Evolutionary conservation across 768 basidiomycete genomes (phyloP), one percentile per base, ranked within the genome.

Genomic region (Amyloporia xantha): DNA sequence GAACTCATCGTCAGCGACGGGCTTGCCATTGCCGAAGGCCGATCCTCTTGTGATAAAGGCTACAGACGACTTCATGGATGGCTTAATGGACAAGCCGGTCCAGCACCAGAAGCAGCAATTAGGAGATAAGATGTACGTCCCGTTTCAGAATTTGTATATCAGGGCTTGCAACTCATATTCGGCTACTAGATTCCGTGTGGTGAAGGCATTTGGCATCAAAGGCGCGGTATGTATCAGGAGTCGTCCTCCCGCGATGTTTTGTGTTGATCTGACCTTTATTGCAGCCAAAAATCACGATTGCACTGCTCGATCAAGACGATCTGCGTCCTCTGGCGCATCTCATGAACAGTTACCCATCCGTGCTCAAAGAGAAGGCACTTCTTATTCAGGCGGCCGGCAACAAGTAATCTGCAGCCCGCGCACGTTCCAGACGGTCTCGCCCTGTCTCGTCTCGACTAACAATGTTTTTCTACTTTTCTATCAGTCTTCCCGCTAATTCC

Each of bases 201-300:
- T 81, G 61, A 92, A 91, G 64, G 78, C 82, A 7, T 83, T 86
- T 59, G 89, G 91, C 21, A 75, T 96, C 60, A 92, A 89, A 62
- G 75, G 76, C 39, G 85, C 88, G 50, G 86, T 87, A 60, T 55
- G n/a, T n/a, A n/a, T n/a, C n/a, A n/a, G n/a, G n/a, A n/a, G n/a
- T n/a, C n/a, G 81, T 76, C 21, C 26, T 48, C 10, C 15, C 40
- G 25, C 6, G 40, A 6, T 11, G 25, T 9, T 20, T n/a, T n/a
- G n/a, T n/a, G 13, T 23, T 43, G 7, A 20, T 25, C 41, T 38
- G 12, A 19, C 19, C 26, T 40, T 19, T 23, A 24, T 33, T 41
- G 25, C 51, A 88, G 81, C 87, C 90, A 43, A 92, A 92, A 62
- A 69, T 91, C 53, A 93, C 91, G 1, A 89, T 96, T 57, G 70